Conservation (phyloP, 2,329 filamentous ascomycete genomes). For the Hymenoscyphus fraxineus region DNA sequence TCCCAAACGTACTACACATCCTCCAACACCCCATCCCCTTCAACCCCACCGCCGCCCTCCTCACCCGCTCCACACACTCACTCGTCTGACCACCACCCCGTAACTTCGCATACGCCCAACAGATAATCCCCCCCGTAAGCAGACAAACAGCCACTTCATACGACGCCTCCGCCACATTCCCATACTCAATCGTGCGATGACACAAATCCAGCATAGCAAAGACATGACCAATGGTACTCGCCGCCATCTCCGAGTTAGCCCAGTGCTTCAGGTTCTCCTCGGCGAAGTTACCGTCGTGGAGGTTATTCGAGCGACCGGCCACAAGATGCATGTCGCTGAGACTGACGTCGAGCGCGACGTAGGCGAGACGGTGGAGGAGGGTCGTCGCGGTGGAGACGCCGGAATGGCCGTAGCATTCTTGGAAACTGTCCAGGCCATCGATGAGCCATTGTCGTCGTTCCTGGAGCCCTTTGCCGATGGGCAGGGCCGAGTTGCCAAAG, state of each 20-base stretch:
- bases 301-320: constrained; percentile 26
- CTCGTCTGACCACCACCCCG: constrained; percentile 14
- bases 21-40: constrained; percentile 30
- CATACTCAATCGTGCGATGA: constrained; percentile 19
- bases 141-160: constrained; percentile 29
- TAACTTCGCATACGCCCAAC: constrained; percentile 31
- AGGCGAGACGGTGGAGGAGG: constrained; percentile 27
- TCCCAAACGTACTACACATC: constrained; percentile 30
- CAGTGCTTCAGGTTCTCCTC: constrained; percentile 31
- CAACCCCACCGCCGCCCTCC: constrained; percentile 25
- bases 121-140: constrained; percentile 31
- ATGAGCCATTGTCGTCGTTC: constrained; percentile 28
- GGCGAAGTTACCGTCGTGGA: constrained; percentile 28
- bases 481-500: constrained; percentile 25
- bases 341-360: constrained; percentile 28
- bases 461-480: constrained; percentile 28
- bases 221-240: constrained; percentile 29
- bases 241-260: constrained; percentile 28
- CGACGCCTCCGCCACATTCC: constrained; percentile 18
- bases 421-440: constrained; percentile 29
- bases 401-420: constrained; percentile 24
- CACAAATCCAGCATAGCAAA: constrained; percentile 25
- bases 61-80: constrained; percentile 19
- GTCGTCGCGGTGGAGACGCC: constrained; percentile 17
- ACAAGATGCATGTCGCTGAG: constrained; percentile 32